These are phyloP conservation scores for Haplosporangium sp. DNA, from an alignment of 371 early-diverging fungal species.

Conservation along the genomic window DNA sequence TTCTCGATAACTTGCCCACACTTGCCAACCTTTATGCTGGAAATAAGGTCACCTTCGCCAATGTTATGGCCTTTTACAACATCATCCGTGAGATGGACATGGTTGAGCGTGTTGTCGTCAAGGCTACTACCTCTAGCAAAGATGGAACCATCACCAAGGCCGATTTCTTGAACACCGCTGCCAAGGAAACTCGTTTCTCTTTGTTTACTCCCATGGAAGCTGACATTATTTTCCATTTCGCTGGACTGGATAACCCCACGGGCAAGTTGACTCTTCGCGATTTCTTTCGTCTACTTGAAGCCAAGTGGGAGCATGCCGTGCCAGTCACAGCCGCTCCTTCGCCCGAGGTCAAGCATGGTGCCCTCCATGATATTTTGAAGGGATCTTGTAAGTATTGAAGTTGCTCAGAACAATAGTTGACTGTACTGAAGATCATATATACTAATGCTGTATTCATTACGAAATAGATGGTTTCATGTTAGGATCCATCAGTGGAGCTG, in stretches of 20 bases:
- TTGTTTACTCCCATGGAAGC: constrained; percentile 87
- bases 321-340: constrained; percentile 27
- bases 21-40: constrained; percentile 70
- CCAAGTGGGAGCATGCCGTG: constrained; percentile 66
- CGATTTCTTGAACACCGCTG: constrained; percentile 72
- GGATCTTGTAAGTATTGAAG: constrained; percentile 54
- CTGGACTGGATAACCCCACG: constrained; percentile 70
- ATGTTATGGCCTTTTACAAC: constrained; percentile 79
- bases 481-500: constrained; percentile 95
- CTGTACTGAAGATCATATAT: neutral
- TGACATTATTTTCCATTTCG: constrained; percentile 85
- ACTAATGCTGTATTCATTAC: neutral
- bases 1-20: constrained; percentile 78
- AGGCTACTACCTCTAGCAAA: constrained; percentile 65
- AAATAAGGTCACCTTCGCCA: constrained; percentile 72
- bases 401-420: too few species aligned
- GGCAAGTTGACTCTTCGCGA: constrained; percentile 68
- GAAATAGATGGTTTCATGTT: constrained; percentile 77
- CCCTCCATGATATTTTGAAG: constrained; percentile 55
- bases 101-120: constrained; percentile 73
- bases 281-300: constrained; percentile 75
- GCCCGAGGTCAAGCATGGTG: constrained; percentile 40
- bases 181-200: constrained; percentile 71
- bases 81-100: constrained; percentile 80
- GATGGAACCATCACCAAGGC: constrained; percentile 71